Conservation (phyloP, 805 yeast genomes). For the Nakazawaea laoshanensis region DNA sequence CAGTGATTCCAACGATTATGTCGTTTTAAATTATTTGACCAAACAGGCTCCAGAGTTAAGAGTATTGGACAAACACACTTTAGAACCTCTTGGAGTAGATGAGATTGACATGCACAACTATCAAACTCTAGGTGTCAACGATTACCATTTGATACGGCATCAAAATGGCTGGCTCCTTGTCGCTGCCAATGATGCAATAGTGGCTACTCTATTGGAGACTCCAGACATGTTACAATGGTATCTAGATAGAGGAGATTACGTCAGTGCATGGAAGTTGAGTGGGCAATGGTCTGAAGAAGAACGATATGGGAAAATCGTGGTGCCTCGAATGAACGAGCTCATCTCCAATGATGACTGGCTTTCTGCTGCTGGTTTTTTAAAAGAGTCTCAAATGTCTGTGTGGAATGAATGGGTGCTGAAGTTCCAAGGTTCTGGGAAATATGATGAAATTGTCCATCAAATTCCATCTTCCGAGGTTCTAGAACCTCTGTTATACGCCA, state of each 20-base stretch:
- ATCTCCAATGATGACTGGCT: constrained; percentile 42
- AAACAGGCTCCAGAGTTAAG: constrained; percentile 65
- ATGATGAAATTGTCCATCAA: constrained; percentile 34
- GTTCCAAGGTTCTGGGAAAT: constrained; percentile 40
- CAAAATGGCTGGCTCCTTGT: constrained; percentile 57
- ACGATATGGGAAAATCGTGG: constrained; percentile 48
- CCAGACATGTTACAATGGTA: constrained; percentile 73
- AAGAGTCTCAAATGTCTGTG: constrained; percentile 24
- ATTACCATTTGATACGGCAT: constrained; percentile 58
- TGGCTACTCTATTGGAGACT: constrained; percentile 62
- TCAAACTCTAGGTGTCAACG: constrained; percentile 64
- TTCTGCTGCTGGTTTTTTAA: constrained; percentile 43
- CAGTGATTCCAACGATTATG: constrained; percentile 60
- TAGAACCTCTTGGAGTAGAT: constrained; percentile 72
- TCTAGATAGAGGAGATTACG: constrained; percentile 38
- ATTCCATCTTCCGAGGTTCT: constrained; percentile 45
- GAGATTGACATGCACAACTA: constrained; percentile 58
- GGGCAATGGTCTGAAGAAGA: constrained; percentile 39
- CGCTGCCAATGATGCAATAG: constrained; percentile 75
- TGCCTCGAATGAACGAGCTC: constrained; percentile 39
- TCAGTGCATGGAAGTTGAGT: constrained; percentile 76
- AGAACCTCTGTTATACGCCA: constrained; percentile 29
- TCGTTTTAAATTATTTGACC: constrained; percentile 42
- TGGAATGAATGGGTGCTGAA: constrained; percentile 63
- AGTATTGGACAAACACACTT: constrained; percentile 53